Evolutionary conservation across 495 filamentous ascomycete genomes (phyloP), one percentile per base, ranked within the genome.

Genomic region (Xylaria intraflava): DNA sequence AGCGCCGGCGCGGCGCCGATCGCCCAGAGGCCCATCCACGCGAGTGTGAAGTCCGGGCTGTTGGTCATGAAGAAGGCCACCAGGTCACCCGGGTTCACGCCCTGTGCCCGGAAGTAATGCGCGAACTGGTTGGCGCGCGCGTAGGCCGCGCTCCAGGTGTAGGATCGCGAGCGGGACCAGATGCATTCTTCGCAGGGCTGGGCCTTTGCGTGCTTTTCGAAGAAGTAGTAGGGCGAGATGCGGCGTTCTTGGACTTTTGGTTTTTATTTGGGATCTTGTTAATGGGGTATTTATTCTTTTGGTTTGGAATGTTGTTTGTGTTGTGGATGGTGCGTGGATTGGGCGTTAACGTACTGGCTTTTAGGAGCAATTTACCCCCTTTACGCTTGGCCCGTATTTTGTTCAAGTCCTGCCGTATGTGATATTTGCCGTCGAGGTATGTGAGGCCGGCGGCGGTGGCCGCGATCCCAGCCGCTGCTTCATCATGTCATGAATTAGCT

Each of bases 351-450:
- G 57, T 41, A 64, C 49, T 24, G 20, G 66, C 66, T 56, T 63
- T 62, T 41, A 57, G 59, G 56, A 70, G 72, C 29, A 69, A 55
- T 10, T 73, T 69, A 40, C 71, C 65, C n/a, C 67, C 61, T 30
- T 60, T 61, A 11, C 60, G 49, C 39, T 69, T 42, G 56, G 30
- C 17, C 30, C 60, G 24, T 60, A 70, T 42, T 81, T 36, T 55
- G 1, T 59, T 47, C 20, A 85, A 39, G 65, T 90, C 86, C 60
- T 88, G 83, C 27, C 60, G 53, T 44, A 90, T 51, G 61, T 84
- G 78, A 49, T 78, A 83, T 72, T 86, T 88, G 47, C 83, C 87
- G 56, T 90, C 80, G 42, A 88, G 70, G 62, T 91, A 91, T 9
- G 81, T 73, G 31, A 78, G 65, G 36, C 73, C 73, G 47, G 79